A percentile compares a stretch with the other conserved stretches of the same genome.
These are phyloP conservation scores for Aspergillus terreus DNA, from an alignment of 2,329 filamentous ascomycete genomes.

Conservation along the genomic window DNA sequence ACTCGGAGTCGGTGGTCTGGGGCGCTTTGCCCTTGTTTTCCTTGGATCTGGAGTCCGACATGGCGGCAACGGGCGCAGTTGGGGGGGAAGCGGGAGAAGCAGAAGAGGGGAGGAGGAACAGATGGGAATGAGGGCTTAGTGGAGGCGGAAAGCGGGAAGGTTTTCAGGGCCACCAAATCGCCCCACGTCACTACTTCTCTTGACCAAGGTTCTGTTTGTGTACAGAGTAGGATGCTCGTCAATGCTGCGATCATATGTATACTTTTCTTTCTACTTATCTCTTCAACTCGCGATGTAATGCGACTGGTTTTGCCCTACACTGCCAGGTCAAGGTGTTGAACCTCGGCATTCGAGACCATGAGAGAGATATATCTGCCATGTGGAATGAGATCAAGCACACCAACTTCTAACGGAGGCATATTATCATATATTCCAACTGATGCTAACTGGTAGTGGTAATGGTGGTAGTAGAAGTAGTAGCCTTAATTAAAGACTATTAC, in stretches of 20 bases:
- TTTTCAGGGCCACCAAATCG: constrained; percentile 9
- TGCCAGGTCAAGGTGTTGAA: no score
- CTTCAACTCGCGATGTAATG: not conserved
- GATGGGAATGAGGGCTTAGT: constrained; percentile 16
- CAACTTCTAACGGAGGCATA: no score
- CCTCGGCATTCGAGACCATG: no score
- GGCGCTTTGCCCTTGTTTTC: constrained; percentile 8
- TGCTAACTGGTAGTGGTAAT: no score
- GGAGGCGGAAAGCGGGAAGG: constrained; percentile 17
- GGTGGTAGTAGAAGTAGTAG: no score
- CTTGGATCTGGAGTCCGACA: constrained; percentile 30
- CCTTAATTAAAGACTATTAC: no score
- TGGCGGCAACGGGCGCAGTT: constrained; percentile 15
- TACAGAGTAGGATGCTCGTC: no score
- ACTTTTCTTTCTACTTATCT: not conserved
- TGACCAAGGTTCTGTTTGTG: not conserved
- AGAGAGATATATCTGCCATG: no score
- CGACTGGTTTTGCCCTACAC: no score
- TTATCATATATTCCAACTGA: no score
- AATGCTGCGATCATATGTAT: not conserved
- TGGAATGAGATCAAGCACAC: no score
- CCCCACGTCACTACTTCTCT: constrained; percentile 24
- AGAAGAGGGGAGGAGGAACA: constrained; percentile 8
- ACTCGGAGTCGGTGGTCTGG: constrained; percentile 5
- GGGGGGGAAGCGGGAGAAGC: constrained; percentile 8